phyloP scores from a whole-genome alignment of 352 stramenopile genomes.

The Pythium coloratum region DNA sequence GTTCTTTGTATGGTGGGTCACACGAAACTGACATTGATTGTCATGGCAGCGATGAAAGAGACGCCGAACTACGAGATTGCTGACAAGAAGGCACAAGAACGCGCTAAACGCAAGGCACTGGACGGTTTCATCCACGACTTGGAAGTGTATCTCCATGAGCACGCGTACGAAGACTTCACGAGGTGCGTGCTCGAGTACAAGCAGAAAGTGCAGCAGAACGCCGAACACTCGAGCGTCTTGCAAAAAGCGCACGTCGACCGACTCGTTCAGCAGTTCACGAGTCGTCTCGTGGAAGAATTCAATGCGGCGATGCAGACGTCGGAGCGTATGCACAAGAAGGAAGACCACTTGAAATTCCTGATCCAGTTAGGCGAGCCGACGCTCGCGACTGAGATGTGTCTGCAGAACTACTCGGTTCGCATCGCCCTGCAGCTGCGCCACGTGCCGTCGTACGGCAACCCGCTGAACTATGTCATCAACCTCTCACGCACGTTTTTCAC shows the following conservation, averaged over 20 bases:
- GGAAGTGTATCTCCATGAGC: constrained; percentile 64
- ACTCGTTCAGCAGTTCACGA: constrained; percentile 54
- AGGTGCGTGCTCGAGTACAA: constrained; percentile 54
- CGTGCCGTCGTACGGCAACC: constrained; percentile 70
- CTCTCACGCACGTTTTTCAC: constrained; percentile 85
- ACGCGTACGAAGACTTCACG: constrained; percentile 67
- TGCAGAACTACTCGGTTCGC: constrained; percentile 80
- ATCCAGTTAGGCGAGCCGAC: constrained; percentile 70
- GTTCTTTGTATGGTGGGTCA: neutral
- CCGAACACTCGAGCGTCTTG: constrained; percentile 28
- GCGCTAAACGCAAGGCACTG: constrained; percentile 46
- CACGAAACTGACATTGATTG: constrained; percentile 16
- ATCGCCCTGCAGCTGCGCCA: constrained; percentile 76
- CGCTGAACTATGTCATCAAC: constrained; percentile 82
- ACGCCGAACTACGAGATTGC: constrained; percentile 40
- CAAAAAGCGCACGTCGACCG: constrained; percentile 60
- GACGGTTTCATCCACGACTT: constrained; percentile 69
- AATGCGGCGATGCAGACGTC: constrained; percentile 76
- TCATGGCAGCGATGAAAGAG: constrained; percentile 45
- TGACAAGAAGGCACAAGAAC: constrained; percentile 49
- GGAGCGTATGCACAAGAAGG: constrained; percentile 82
- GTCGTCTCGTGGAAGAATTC: constrained; percentile 70
- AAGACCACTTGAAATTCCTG: constrained; percentile 71
- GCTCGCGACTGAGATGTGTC: constrained; percentile 75
- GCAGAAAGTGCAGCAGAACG: constrained; percentile 38